Base-by-base conservation (phyloP, 345 rosid genomes). In the Anacardium occidentale region DNA sequence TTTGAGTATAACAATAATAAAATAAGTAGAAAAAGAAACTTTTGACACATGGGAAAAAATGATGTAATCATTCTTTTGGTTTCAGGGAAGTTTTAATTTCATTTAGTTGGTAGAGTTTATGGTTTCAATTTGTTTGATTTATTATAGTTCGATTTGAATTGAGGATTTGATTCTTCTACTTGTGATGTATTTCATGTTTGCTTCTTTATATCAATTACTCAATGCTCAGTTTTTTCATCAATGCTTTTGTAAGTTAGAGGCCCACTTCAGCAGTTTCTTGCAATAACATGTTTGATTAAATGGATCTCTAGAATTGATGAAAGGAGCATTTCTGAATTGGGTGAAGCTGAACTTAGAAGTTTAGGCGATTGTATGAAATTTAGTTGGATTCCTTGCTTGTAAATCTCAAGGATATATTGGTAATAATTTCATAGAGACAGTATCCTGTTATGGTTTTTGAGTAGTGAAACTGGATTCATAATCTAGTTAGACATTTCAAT, bases 41-140 rank as follows among this genome's bases (percentile, higher is more conserved):
- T 45, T 9, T 50, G 5, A 26, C 2, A 29, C 7, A 17, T 29
- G 65, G 65, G 65, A 61, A 50, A 10, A 32, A 14, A n/a, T 34
- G 47, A 20, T 9, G 34, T 64, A n/a, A n/a, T n/a, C 18, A 20
- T 67, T 24, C 57, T 48, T 22, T 56, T 21, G 37, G 20, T 40
- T 48, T 26, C 50, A 54, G 69, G 20, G 56, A 53, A 34, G 25
- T 40, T 37, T 62, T 32, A 64, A 54, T 54, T 61, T 1, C 44
- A 42, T 66, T 45, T 32, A 18, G 17, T 57, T n/a, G 66, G 51
- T 12, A 25, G 20, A 25, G 32, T 71, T 51, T 69, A 42, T 58
- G 73, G 26, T 66, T 10, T 66, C 10, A 18, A 64, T 1, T 29
- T 29, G 32, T 29, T 29, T 29, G 32, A 29, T 29, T 29, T 29